Base-by-base conservation (phyloP, 2,329 filamentous ascomycete species). In the Aureobasidium zeae region DNA sequence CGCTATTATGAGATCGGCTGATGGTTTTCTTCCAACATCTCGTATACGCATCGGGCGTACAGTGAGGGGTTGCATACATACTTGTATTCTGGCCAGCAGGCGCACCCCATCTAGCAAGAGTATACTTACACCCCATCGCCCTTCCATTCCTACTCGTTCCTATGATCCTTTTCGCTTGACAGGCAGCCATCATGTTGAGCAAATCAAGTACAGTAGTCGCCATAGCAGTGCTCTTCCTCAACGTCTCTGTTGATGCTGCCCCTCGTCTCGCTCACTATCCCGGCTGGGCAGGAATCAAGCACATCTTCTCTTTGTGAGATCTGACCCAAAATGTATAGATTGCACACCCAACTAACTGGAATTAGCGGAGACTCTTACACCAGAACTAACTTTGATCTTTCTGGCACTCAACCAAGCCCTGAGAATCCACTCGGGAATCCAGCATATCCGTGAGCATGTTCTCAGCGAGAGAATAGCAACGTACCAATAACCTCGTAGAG, bases 351-450 rank as follows among this genome's bases (percentile, higher is more conserved):
- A 13, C 26, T 19, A 25, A 25, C 7, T 5, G 25, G 22, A 34
- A 10, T 6, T 16, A 73, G 71, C 51, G 75, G 76, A 30, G 72
- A 79, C 53, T 77, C 73, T 2, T 79, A 78, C 59, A 73, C 73
- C 1, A 68, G 71, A 48, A 77, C 73, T 2, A 71, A 72, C 7
- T 83, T 82, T 59, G 61, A 77, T 47, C 61, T 70, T 30, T 67
- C 61, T 9, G 63, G 66, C 16, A 58, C 65, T 0, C 68, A 76
- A 26, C 76, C 79, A 1, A 71, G 65, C 6, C 50, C 64, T 4
- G 57, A 60, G 5, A 76, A 78, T 52, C 75, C 77, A 0, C 63
- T 81, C 49, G 77, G 79, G 0, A 83, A 83, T 52, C 78, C 78
- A 0, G 35, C 63, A 0, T 75, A 73, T 49, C 72, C 70, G 45